Evolutionary conservation across 1,139 yeast species (phyloP), one percentile per base, ranked within the genome.

Genomic region (Yamadazyma mexicana): DNA sequence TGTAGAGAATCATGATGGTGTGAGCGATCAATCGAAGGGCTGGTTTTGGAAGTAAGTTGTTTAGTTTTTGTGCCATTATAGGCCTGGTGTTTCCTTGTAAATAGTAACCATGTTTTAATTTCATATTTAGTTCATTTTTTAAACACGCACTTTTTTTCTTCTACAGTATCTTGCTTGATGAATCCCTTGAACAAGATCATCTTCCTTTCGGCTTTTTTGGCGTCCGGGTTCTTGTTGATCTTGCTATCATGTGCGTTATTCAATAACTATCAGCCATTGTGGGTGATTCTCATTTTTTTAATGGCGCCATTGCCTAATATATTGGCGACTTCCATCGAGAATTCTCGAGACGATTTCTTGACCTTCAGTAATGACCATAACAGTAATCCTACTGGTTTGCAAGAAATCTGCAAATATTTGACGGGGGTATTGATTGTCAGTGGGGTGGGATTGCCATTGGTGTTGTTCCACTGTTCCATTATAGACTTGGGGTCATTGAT

Each of bases 241-340:
- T 75, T 84, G 35, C 65, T 85, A 40, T 78, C 87, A 49, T 83
- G 92, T 61, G 91, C 92, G 8, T 68, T 85, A 34, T 84, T 74
- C 62, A 73, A 78, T 47, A 84, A 83, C 55, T 85, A 84, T 75
- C 74, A 74, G 45, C 89, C 92, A 34, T 63, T 85, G 39, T 79
- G 82, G 67, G 91, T 82, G 42, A 78, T 81, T 24, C 67, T 70
- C 24, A 73, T 84, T 40, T 84, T 83, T 58, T 68, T 84, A 37
- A 42, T 80, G 33, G 92, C 92, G 2, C 91, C 94, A 17, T 61
- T 84, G 39, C 92, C 91, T 23, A 83, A 83, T 55, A 49, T 58
- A 67, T 35, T 76, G 61, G 61, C 73, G 58, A 52, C 66, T 40
- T 58, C 70, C 4, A 61, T 71, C 22, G 79, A 60, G 51, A 69